Percentiles rank a stretch among this genome's conserved stretches.
Evolutionary conservation across 179 eudicot species (phyloP).

Genomic region (Actinidia chinensis): DNA sequence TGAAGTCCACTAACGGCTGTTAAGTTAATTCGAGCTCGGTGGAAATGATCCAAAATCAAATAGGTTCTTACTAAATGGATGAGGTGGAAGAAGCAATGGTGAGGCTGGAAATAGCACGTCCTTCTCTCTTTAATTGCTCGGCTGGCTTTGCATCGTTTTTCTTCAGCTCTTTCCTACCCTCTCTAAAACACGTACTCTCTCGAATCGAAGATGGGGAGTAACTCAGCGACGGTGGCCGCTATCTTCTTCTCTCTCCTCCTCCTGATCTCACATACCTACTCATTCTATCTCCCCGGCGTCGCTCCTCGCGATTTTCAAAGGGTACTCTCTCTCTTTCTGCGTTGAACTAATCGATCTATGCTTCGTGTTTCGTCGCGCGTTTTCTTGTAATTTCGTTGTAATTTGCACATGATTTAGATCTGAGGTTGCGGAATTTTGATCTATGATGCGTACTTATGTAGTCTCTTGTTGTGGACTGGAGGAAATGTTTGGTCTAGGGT

Average conservation of each 20-base stretch:
- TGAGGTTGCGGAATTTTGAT: constrained; percentile 19
- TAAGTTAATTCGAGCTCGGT: no score
- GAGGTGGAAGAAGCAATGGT: constrained; percentile 3
- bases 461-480: constrained; percentile 1
- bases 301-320: constrained; percentile 76
- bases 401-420: constrained; percentile 18
- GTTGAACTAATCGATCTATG: background rate
- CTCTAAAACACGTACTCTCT: background rate
- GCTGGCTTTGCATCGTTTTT: background rate
- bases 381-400: constrained; percentile 10
- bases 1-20: no score
- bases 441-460: background rate
- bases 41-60: no score
- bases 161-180: constrained; percentile 1
- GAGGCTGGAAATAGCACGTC: background rate
- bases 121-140: background rate
- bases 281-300: constrained; percentile 83
- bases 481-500: constrained; percentile 22
- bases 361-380: background rate
- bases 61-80: no score
- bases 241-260: constrained; percentile 25
- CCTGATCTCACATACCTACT: constrained; percentile 39
- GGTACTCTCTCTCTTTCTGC: constrained; percentile 24
- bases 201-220: constrained; percentile 33
- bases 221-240: constrained; percentile 23